phyloP scores from a whole-genome alignment of 805 yeast genomes.

The Cyberlindnera mycetangii region DNA sequence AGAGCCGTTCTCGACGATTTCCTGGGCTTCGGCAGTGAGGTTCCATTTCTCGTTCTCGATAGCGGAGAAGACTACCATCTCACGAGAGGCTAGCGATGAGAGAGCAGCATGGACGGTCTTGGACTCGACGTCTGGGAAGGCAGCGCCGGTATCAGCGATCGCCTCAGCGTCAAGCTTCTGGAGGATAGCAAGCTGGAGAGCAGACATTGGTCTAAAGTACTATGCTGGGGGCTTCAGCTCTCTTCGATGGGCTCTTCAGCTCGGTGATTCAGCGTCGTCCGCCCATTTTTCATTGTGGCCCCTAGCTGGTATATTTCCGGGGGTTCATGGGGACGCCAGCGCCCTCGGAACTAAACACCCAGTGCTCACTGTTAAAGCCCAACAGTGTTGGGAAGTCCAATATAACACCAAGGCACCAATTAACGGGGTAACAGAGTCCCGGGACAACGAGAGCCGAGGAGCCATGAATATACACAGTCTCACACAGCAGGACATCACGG shows the following conservation, averaged over 20 bases:
- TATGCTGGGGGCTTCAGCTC: not conserved
- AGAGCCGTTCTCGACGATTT: conserved; percentile 76
- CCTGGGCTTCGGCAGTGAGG: conserved; percentile 78
- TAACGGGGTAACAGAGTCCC: too few relatives aligned
- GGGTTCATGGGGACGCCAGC: too few relatives aligned
- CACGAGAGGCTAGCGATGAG: conserved; percentile 79
- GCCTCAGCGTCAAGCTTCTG: conserved; percentile 61
- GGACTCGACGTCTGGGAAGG: conserved; percentile 64
- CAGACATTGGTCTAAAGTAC: conserved; percentile 71
- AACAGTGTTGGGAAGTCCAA: too few relatives aligned
- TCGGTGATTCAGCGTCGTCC: not conserved
- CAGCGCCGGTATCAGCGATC: conserved; percentile 65
- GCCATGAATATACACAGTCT: not conserved
- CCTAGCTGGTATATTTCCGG: too few relatives aligned
- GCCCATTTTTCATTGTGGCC: not conserved
- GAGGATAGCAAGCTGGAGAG: conserved; percentile 60
- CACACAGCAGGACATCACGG: conserved; percentile 3
- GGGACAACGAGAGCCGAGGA: not conserved
- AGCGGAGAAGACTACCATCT: conserved; percentile 71
- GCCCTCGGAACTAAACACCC: too few relatives aligned
- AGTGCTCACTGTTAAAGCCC: too few relatives aligned
- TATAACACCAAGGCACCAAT: too few relatives aligned
- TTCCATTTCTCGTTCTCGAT: conserved; percentile 74
- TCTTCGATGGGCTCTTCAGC: not conserved
- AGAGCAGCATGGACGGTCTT: conserved; percentile 76